Conservation (phyloP, 108 stramenopile genomes). For the Chaetoceros tenuissimus region DNA sequence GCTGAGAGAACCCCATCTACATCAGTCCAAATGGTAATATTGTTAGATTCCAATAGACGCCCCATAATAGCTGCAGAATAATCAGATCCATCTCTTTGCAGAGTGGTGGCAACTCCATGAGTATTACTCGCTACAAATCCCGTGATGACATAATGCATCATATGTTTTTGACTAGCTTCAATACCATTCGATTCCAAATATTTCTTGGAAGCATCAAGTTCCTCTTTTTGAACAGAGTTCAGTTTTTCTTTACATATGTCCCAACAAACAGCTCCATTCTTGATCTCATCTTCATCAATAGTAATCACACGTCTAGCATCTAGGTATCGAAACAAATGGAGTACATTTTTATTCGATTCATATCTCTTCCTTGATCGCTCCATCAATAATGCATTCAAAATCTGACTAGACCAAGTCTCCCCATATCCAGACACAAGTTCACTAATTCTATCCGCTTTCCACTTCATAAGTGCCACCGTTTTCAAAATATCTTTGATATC, state of each 20-base stretch:
- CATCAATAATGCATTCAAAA: constrained; percentile 40
- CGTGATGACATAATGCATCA: constrained; percentile 73
- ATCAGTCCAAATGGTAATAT: constrained; percentile 85
- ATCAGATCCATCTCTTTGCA: constrained; percentile 83
- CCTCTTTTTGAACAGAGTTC: constrained; percentile 27
- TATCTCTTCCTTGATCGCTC: constrained; percentile 17
- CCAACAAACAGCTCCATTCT: constrained; percentile 61
- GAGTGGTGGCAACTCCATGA: constrained; percentile 78
- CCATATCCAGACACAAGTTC: constrained; percentile 79
- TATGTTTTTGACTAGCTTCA: neutral
- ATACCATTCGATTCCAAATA: constrained; percentile 6
- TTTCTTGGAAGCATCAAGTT: constrained; percentile 2
- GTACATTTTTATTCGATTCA: constrained; percentile 1
- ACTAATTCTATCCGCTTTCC: constrained; percentile 47
- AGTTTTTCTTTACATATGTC: constrained; percentile 35
- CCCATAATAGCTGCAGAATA: constrained; percentile 88
- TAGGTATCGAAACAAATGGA: constrained; percentile 49
- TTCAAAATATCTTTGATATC: constrained; percentile 73
- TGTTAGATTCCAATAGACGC: constrained; percentile 50
- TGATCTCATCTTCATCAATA: constrained; percentile 56
- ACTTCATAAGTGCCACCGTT: constrained; percentile 77
- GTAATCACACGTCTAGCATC: constrained; percentile 78
- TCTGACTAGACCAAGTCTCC: constrained; percentile 81
- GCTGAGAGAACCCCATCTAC: constrained; percentile 73
- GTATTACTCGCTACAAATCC: constrained; percentile 86